These are phyloP conservation scores for Lachnellula arida DNA, from an alignment of 2,329 filamentous ascomycete genomes.

Conservation along the genomic window DNA sequence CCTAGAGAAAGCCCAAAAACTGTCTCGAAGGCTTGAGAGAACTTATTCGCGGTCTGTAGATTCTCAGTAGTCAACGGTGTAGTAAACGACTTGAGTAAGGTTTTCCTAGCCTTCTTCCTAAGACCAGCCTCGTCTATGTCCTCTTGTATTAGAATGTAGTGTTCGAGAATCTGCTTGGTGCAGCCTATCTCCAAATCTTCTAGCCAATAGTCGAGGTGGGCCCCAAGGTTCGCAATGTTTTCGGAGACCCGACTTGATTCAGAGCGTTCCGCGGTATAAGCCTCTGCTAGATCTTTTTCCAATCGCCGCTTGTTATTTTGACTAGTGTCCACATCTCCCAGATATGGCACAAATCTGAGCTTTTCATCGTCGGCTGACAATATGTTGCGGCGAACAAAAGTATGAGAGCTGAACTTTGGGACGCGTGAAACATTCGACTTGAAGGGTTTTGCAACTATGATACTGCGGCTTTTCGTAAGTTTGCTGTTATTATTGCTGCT, in stretches of 20 bases:
- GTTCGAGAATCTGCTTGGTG: conserved; percentile 14
- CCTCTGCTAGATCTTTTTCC: conserved; percentile 19
- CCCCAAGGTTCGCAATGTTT: conserved; percentile 9
- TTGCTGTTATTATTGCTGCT: conserved; percentile 10
- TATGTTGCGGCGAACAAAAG: conserved; percentile 23
- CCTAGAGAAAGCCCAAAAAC: conserved; percentile 16
- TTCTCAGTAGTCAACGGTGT: conserved; percentile 1
- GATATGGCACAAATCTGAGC: conserved; percentile 24
- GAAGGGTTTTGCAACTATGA: conserved; percentile 8
- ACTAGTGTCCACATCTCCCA: conserved; percentile 12
- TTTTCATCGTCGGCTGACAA: conserved; percentile 24
- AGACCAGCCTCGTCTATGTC: conserved; percentile 3
- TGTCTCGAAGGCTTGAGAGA: conserved; percentile 15
- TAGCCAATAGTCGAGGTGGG: conserved; percentile 18
- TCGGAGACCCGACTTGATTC: conserved; percentile 18
- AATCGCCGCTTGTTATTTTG: conserved; percentile 11
- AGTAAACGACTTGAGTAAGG: conserved; percentile 11
- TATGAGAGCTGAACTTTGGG: conserved; percentile 24
- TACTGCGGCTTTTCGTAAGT: conserved; percentile 8
- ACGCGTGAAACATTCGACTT: conserved; percentile 14
- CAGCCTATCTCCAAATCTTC: conserved; percentile 12
- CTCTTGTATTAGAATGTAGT: conserved; percentile 15
- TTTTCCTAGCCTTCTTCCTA: conserved; percentile 6
- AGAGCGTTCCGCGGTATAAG: conserved; percentile 7
- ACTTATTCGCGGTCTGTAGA: conserved; percentile 2